Base-by-base conservation (phyloP, 2,329 filamentous ascomycete species). In the Colletotrichum lini region DNA sequence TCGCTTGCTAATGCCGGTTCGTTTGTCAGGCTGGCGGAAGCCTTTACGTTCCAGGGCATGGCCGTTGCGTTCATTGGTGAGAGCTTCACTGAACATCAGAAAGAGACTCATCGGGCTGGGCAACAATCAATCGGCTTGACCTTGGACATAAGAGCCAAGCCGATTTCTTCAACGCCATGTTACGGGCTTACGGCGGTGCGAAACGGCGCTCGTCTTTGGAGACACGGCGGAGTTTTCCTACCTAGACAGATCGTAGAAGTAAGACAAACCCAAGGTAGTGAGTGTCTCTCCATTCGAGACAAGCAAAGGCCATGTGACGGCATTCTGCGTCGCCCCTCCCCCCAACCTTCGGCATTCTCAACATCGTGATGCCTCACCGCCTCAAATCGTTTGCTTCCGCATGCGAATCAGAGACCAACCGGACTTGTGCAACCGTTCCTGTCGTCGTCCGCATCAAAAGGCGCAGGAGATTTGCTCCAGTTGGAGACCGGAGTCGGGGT, bases 321-420 rank as follows among this genome's bases (percentile, higher is more conserved):
- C 13, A 12, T 56, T 30, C 12, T 44, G 44, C 52, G 12, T 5
- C 35, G 42, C 21, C n/a, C 57, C 53, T 8, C 35, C 50, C 12
- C 42, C 49, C 13, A 26, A 26, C 26, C 26, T 26, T 10, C 10
- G 3, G 35, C 12, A 30, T 47, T 47, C n/a, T 16, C 6, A 35
- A 49, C 16, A 23, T 21, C 26, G 21, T 26, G n/a, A 40, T 15
- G n/a, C 50, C 38, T 67, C 67, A 70, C 68, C 64, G 68, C 68
- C 50, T 42, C 50, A 26, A 67, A 9, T 40, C 30, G 10, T 18
- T 30, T 38, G 45, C 16, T 26, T 53, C 57, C 44, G 18, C 21
- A 58, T 47, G 45, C 52, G 30, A 47, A 23, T 30, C 38, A 16
- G 18, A 58, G 21, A 7, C 9, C 44, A 53, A 47, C 45, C 38